Conservation (phyloP, 306 rosid species). For the Vachellia pachyceras region DNA sequence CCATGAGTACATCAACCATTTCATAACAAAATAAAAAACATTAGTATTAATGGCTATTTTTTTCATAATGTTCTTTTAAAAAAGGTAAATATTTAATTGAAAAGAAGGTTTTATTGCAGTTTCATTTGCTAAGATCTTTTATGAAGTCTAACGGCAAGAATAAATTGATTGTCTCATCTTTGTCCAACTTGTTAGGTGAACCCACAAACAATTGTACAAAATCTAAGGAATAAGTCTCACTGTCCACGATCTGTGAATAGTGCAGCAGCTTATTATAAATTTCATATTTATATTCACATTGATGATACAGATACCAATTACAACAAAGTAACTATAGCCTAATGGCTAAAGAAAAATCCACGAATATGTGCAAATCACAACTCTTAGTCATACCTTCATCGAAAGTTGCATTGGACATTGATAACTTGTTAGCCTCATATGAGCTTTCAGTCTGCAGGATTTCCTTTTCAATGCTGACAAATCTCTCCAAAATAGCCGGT, state of each 20-base stretch:
- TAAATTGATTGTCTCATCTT: neutral
- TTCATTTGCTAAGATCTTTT: neutral
- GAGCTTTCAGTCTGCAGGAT: constrained; percentile 65
- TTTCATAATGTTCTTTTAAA: neutral
- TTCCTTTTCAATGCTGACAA: constrained; percentile 65
- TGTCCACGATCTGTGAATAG: too few relatives aligned
- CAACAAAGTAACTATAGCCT: constrained; percentile 1
- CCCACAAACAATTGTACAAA: too few relatives aligned
- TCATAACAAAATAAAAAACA: neutral
- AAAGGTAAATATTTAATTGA: neutral
- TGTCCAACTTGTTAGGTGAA: neutral
- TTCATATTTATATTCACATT: neutral
- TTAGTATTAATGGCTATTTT: neutral
- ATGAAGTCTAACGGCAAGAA: neutral
- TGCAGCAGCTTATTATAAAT: neutral
- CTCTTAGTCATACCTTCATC: constrained; percentile 48
- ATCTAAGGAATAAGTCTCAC: too few relatives aligned
- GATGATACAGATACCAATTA: neutral
- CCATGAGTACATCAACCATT: neutral
- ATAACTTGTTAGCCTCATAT: constrained; percentile 51
- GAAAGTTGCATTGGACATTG: constrained; percentile 28
- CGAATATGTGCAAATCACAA: constrained; percentile 23
- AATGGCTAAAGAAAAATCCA: constrained; percentile 15
- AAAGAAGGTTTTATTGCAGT: neutral
- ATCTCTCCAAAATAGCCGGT: constrained; percentile 74